Base-by-base conservation (phyloP, 371 early-diverging fungal species). In the Saksenaea vasiformis region DNA sequence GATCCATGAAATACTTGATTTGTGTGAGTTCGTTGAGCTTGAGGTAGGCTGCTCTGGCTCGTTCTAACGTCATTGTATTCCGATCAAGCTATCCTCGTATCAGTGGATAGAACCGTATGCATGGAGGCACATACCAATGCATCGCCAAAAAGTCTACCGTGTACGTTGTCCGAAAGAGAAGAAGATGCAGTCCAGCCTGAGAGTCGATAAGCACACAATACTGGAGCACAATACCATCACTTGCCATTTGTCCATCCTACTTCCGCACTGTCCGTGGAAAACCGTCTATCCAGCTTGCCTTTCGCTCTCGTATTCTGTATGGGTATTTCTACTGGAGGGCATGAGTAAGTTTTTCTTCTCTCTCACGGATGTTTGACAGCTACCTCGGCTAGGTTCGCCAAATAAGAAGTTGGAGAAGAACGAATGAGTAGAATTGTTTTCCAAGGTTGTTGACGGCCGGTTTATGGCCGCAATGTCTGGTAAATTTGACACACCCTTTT, bases 181-280 rank as follows among this genome's bases (percentile, higher is more conserved):
- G 68, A 47, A 2, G 72, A 66, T 19, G 68, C 65, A 34, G 68
- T 62, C 72, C 72, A 72, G 15, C 72, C 72, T 68, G 61, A n/a
- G 11, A 5, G 58, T 35, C 11, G 15, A 36, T 43, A 8, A 27
- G 43, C 14, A 19, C 3, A 22, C 7, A 9, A 5, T 47, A 47
- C 19, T n/a, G n/a, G n/a, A n/a, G n/a, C n/a, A n/a, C n/a, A n/a
- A n/a, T 10, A 38, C 3, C 22, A 22, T 44, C 17, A 24, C 27
- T 59, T 60, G 36, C 66, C 66, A 28, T 65, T 65, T 10, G 66
- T 65, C 66, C 66, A 65, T 41, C 47, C 39, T 43, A 54, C 41
- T 36, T 60, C 53, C 5, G 55, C 58, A 43, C 60, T 54, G 55
- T 65, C 66, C 17, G 34, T 60, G 36, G 66, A 65, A 39, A 58